Conservation (phyloP, 2,329 filamentous ascomycete species). For the Corniculantispora saksenae region DNA sequence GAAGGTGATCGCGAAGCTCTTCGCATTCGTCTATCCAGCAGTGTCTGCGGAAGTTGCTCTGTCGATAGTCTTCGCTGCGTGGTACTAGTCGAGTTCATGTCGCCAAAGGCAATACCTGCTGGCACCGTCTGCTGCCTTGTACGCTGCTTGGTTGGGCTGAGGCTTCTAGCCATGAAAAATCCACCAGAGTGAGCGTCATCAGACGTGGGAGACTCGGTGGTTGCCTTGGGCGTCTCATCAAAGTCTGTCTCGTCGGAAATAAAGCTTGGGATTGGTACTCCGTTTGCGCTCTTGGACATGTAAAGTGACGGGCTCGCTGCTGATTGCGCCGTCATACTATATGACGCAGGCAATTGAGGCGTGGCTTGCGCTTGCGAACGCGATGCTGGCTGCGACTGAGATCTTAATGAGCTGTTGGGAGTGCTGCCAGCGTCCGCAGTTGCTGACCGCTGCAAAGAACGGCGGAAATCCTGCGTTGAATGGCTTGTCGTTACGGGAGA, state of each 20-base stretch:
- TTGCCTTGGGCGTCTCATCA: constrained; percentile 45
- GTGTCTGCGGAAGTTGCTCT: constrained; percentile 54
- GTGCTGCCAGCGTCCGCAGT: constrained; percentile 50
- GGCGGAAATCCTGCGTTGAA: constrained; percentile 53
- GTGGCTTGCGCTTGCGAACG: constrained; percentile 39
- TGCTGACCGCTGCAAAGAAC: constrained; percentile 57
- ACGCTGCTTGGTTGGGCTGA: constrained; percentile 29
- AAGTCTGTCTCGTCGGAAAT: constrained; percentile 55
- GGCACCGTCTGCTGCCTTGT: constrained; percentile 32
- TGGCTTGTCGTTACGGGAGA: constrained; percentile 52
- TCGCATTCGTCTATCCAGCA: constrained; percentile 55
- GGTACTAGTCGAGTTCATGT: constrained; percentile 43
- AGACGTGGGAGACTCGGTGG: constrained; percentile 48
- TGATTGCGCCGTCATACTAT: constrained; percentile 33
- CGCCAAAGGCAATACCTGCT: constrained; percentile 47
- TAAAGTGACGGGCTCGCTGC: constrained; percentile 39
- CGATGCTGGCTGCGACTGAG: constrained; percentile 66
- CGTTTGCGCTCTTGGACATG: constrained; percentile 46
- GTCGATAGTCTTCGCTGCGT: constrained; percentile 51
- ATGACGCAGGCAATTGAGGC: constrained; percentile 22
- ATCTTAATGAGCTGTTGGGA: constrained; percentile 59
- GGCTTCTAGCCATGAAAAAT: constrained; percentile 31
- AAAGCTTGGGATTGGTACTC: constrained; percentile 55
- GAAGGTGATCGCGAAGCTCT: constrained; percentile 58
- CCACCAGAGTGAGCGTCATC: constrained; percentile 42